Percentiles rank a stretch among this genome's conserved stretches.
Evolutionary conservation across 257 asterid species (phyloP).

Genomic region (Striga asiatica): DNA sequence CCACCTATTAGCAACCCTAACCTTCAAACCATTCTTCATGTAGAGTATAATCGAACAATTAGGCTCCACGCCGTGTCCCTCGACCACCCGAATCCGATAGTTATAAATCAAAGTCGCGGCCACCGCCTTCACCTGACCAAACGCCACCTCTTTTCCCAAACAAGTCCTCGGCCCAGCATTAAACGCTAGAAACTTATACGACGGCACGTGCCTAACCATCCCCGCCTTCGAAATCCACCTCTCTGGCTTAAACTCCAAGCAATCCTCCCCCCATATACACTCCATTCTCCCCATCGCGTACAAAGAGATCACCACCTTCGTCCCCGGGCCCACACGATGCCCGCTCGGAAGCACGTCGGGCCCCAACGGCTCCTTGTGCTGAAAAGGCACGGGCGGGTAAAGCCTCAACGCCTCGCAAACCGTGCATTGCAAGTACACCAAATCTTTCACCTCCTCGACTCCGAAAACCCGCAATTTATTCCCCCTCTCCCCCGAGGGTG

Average conservation of each 20-base stretch:
- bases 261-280: constrained; percentile 53
- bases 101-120: constrained; percentile 41
- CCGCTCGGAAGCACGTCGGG: constrained; percentile 48
- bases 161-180: constrained; percentile 70
- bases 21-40: constrained; percentile 47
- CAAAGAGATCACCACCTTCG: constrained; percentile 35
- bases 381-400: constrained; percentile 67
- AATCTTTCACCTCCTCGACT: constrained; percentile 26
- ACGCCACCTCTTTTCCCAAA: constrained; percentile 51
- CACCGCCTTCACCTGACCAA: constrained; percentile 34
- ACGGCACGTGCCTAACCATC: constrained; percentile 32
- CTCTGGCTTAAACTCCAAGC: constrained; percentile 51
- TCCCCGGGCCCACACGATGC: constrained; percentile 37
- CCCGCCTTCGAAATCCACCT: constrained; percentile 46
- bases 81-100: constrained; percentile 21
- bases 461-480: constrained; percentile 22
- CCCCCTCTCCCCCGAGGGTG: constrained; percentile 15
- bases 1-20: constrained; percentile 33
- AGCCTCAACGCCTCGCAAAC: constrained; percentile 48
- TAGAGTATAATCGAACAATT: constrained; percentile 47
- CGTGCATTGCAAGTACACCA: constrained; percentile 51
- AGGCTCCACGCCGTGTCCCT: constrained; percentile 32
- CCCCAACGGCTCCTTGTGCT: constrained; percentile 38
- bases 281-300: constrained; percentile 73
- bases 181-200: constrained; percentile 50